These are phyloP conservation scores for Malus asiatica DNA, from an alignment of 306 rosid genomes.

Conservation along the genomic window DNA sequence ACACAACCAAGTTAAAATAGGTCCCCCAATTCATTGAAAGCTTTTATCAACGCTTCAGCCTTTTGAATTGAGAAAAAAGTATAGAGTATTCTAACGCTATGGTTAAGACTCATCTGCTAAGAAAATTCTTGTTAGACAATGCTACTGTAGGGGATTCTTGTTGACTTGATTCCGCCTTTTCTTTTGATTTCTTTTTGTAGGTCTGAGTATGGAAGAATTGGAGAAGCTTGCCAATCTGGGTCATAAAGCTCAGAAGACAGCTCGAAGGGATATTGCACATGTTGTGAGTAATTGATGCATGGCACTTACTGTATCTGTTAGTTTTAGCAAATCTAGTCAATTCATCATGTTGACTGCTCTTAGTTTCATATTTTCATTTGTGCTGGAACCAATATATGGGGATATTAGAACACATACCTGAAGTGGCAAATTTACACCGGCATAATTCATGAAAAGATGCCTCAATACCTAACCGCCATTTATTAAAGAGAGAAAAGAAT, in stretches of 20 bases:
- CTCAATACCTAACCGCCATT: not conserved
- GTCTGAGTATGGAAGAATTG: constrained; percentile 66
- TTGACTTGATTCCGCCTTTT: not conserved
- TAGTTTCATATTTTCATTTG: not conserved
- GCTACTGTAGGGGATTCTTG: not conserved
- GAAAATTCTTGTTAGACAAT: not conserved
- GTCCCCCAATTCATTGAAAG: not conserved
- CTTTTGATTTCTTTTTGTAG: constrained; percentile 21
- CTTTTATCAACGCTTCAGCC: not conserved
- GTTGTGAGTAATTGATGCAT: constrained; percentile 57
- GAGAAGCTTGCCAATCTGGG: constrained; percentile 71
- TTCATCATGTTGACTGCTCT: not conserved
- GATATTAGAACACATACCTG: not conserved
- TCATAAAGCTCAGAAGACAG: constrained; percentile 70
- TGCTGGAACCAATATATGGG: not conserved
- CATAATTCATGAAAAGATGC: not conserved
- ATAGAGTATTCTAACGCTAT: not conserved
- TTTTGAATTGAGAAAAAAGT: not conserved
- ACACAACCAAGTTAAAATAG: not conserved
- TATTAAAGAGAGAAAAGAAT: not conserved
- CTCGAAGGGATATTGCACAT: constrained; percentile 85
- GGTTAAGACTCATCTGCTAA: not conserved
- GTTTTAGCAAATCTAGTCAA: not conserved
- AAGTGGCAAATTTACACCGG: not conserved
- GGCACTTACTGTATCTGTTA: not conserved